These are phyloP conservation scores for Ascochyta viciae-villosae DNA, from an alignment of 2,329 filamentous ascomycete species.

Conservation along the genomic window DNA sequence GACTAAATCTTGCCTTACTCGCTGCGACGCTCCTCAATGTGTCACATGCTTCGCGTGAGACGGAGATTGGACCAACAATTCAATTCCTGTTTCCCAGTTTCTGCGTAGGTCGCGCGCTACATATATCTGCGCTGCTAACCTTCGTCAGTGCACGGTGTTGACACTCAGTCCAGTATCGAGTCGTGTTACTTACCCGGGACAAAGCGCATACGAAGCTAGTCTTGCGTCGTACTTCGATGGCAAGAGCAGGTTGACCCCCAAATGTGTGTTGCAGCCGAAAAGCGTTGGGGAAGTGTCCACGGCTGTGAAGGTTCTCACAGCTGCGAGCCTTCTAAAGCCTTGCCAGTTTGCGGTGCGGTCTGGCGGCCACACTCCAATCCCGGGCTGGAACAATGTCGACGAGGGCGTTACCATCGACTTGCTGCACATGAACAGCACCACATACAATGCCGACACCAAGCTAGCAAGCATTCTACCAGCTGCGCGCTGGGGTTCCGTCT, in stretches of 20 bases:
- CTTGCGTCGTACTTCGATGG: slow-evolving; percentile 24
- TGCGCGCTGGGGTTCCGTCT: slow-evolving; percentile 28
- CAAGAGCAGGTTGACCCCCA: slow-evolving; percentile 21
- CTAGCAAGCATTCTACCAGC: slow-evolving; percentile 19
- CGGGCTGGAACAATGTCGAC: slow-evolving; percentile 23
- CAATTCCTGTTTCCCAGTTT: slow-evolving; percentile 13
- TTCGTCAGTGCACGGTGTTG: slow-evolving; percentile 15
- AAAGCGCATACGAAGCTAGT: slow-evolving; percentile 18
- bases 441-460: slow-evolving; percentile 5
- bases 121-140: slow-evolving; percentile 5
- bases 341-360: slow-evolving; percentile 23
- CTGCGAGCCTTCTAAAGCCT: background rate
- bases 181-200: slow-evolving; percentile 13
- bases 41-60: slow-evolving; percentile 10
- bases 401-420: slow-evolving; percentile 30
- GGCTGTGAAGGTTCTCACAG: slow-evolving; percentile 18
- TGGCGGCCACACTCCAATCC: slow-evolving; percentile 25
- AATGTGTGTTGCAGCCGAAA: slow-evolving; percentile 28
- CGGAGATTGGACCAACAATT: slow-evolving; percentile 9
- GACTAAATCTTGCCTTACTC: slow-evolving; percentile 5
- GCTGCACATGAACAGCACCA: slow-evolving; percentile 15
- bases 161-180: slow-evolving; percentile 8
- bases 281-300: slow-evolving; percentile 22
- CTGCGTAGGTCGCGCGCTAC: slow-evolving; percentile 10
- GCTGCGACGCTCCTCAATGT: slow-evolving; percentile 5